A percentile compares a stretch with the other conserved stretches of the same genome.
These are phyloP conservation scores for Coemansia sp. DNA, from an alignment of 192 early-diverging fungal species.

Conservation along the genomic window DNA sequence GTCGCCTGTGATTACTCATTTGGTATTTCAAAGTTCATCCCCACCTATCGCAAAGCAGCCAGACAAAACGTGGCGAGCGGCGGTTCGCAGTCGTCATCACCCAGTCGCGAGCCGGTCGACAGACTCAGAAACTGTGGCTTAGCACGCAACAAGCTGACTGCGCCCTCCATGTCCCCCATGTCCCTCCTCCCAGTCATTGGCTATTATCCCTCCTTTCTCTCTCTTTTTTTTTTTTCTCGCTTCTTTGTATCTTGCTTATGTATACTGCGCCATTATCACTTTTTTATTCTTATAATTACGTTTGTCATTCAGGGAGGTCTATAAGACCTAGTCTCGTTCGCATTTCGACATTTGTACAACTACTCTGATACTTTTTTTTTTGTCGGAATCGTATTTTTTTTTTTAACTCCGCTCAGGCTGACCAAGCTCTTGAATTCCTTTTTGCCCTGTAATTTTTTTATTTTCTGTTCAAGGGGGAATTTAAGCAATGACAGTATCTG, in stretches of 20 bases:
- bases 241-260: constrained; percentile 1
- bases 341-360: neutral
- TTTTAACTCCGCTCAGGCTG: neutral
- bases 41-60: neutral
- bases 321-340: neutral
- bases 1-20: neutral
- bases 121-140: constrained; percentile 2
- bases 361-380: neutral
- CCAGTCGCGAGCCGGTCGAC: constrained; percentile 2
- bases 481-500: constrained; percentile 21
- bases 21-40: neutral
- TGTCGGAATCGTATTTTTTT: constrained; percentile 2
- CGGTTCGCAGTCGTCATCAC: constrained; percentile 6
- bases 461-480: neutral
- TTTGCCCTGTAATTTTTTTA: neutral
- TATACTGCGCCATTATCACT: neutral
- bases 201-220: neutral
- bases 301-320: neutral
- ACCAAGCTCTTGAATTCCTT: neutral
- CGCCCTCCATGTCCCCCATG: neutral
- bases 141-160: neutral
- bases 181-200: neutral
- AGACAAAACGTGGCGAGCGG: neutral
- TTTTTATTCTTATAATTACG: neutral
- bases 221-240: neutral